Evolutionary conservation across 345 rosid genomes (phyloP).

Genomic region (Eucalyptus paniculata): DNA sequence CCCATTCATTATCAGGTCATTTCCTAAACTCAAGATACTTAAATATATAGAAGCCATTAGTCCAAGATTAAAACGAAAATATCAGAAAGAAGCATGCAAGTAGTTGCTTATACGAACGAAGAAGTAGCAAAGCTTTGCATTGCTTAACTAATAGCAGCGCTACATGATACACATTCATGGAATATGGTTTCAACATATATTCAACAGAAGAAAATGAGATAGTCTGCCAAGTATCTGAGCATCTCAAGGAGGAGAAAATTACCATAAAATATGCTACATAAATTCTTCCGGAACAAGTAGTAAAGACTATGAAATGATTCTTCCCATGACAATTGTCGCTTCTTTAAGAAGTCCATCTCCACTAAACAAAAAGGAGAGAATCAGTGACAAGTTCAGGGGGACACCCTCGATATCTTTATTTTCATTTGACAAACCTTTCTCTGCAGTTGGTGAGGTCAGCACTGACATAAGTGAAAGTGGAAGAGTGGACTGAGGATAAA

Average conservation of each 20-base stretch:
- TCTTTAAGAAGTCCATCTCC: conserved; percentile 57
- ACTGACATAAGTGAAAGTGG: conserved; percentile 65
- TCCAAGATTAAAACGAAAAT: not conserved
- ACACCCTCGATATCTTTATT: not conserved
- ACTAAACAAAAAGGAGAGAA: conserved; percentile 14
- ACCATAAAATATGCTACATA: conserved; percentile 79
- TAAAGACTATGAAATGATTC: conserved; percentile 88
- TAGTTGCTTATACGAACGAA: not conserved
- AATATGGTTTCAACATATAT: not conserved
- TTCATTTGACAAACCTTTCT: conserved; percentile 44
- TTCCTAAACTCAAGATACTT: not conserved
- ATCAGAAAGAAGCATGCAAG: not conserved
- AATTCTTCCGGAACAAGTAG: conserved; percentile 65
- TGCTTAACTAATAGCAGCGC: not conserved
- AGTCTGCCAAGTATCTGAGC: not conserved
- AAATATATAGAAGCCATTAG: not conserved
- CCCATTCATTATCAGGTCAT: not conserved
- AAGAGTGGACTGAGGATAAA: conserved; percentile 79
- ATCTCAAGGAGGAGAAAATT: conserved; percentile 1
- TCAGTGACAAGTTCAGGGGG: not conserved
- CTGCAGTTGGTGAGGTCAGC: conserved; percentile 39
- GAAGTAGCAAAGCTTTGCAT: not conserved
- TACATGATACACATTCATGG: not conserved
- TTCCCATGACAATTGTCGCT: conserved; percentile 68
- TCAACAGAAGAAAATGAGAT: not conserved